Conservation (phyloP, 805 yeast species). For the Peterozyma xylosa region DNA sequence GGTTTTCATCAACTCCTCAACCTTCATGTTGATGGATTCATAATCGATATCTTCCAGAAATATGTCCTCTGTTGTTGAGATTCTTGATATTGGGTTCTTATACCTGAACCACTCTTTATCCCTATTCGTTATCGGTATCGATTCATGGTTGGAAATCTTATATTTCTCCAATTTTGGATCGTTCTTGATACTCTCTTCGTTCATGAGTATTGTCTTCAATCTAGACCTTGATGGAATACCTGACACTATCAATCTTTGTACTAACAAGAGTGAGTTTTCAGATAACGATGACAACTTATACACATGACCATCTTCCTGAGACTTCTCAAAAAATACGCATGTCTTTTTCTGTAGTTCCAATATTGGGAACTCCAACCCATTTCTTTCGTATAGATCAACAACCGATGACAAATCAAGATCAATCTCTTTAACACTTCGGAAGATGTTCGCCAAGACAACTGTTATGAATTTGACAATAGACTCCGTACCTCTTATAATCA, state of each 20-base stretch:
- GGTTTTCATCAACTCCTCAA: slow-evolving; percentile 4
- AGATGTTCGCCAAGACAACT: slow-evolving; percentile 23
- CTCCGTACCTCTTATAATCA: slow-evolving; percentile 20
- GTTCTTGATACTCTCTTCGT: not conserved
- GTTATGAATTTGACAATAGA: slow-evolving; percentile 22
- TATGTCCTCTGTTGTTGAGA: not conserved
- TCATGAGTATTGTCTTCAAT: not conserved
- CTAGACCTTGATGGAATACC: not conserved
- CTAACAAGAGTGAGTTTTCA: not conserved
- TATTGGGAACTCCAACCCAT: slow-evolving; percentile 16
- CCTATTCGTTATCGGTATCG: slow-evolving; percentile 2
- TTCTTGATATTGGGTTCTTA: not conserved
- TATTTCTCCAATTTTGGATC: not conserved
- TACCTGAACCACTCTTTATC: slow-evolving; percentile 6
- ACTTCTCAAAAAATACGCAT: slow-evolving; percentile 24
- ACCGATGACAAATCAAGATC: slow-evolving; percentile 15
- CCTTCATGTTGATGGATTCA: slow-evolving; percentile 4
- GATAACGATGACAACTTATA: not conserved
- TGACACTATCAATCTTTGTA: not conserved
- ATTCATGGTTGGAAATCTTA: not conserved
- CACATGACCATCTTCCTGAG: not conserved
- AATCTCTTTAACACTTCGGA: slow-evolving; percentile 17
- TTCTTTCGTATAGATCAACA: slow-evolving; percentile 11
- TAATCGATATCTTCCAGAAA: slow-evolving; percentile 6
- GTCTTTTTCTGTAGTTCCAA: slow-evolving; percentile 17